phyloP scores from a whole-genome alignment of 1,284 basidiomycete species.

The Vanrija sp. region DNA sequence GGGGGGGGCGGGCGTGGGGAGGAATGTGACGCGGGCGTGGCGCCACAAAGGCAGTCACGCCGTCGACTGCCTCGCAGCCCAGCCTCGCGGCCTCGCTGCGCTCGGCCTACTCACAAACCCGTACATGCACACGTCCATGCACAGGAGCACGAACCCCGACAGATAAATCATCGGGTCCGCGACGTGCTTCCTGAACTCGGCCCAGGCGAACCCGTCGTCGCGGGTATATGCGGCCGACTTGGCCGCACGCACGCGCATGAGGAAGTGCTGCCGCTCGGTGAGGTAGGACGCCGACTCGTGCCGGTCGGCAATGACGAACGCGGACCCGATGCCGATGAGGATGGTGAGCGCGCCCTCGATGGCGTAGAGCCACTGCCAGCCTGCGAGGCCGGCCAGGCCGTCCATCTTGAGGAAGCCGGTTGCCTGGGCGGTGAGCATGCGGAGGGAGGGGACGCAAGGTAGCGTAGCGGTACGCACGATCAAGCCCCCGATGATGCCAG shows the following conservation, averaged over 20 bases:
- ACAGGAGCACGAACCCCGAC: conserved; percentile 22
- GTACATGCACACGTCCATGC: conserved; percentile 26
- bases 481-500: conserved; percentile 34
- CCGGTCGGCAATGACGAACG: conserved; percentile 7
- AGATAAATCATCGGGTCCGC: conserved; percentile 13
- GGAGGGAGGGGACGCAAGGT: background rate
- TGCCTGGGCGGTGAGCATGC: background rate
- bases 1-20: background rate
- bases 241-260: conserved; percentile 1
- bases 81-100: background rate
- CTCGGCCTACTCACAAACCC: conserved; percentile 4
- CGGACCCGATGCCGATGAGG: conserved; percentile 2
- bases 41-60: background rate
- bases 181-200: conserved; percentile 5
- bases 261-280: background rate
- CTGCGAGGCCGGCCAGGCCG: conserved; percentile 6
- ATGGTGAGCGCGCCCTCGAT: conserved; percentile 10
- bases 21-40: background rate
- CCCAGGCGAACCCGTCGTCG: conserved; percentile 12
- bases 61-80: background rate
- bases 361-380: conserved; percentile 15
- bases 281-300: conserved; percentile 5
- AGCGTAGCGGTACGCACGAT: conserved; percentile 8
- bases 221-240: conserved; percentile 1
- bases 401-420: conserved; percentile 11